phyloP scores from a whole-genome alignment of 2,329 filamentous ascomycete species.

The Alternaria burnsii region DNA sequence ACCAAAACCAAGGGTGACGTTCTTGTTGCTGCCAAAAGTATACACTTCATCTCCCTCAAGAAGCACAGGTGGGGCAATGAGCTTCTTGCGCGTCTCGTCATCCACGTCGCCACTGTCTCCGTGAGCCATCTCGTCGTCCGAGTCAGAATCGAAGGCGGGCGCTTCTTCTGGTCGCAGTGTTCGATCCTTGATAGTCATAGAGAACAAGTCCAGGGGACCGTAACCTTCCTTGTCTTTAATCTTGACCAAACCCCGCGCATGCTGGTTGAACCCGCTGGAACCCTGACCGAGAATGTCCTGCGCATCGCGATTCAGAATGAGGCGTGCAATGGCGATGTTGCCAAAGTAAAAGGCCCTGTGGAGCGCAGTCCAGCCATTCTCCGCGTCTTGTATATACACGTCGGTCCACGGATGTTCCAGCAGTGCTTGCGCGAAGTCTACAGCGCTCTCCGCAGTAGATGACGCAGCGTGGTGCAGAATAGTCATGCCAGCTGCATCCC shows the following conservation, averaged over 20 bases:
- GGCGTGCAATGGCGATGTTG: slow-evolving; percentile 84
- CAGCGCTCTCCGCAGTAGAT: slow-evolving; percentile 72
- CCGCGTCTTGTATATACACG: slow-evolving; percentile 83
- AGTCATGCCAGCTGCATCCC: slow-evolving; percentile 82
- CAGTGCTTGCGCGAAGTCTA: slow-evolving; percentile 79
- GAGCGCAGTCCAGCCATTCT: slow-evolving; percentile 95
- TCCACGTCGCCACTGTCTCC: slow-evolving; percentile 55
- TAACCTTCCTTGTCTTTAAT: slow-evolving; percentile 96
- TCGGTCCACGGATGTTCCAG: slow-evolving; percentile 85
- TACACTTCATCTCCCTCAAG: slow-evolving; percentile 84
- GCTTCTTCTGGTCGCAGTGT: slow-evolving; percentile 60
- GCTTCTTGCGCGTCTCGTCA: slow-evolving; percentile 36
- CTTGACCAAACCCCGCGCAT: slow-evolving; percentile 82
- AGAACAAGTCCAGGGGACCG: slow-evolving; percentile 92
- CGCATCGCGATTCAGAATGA: slow-evolving; percentile 81
- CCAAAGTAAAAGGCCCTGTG: slow-evolving; percentile 91
- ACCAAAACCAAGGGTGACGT: slow-evolving; percentile 89
- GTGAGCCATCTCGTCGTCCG: slow-evolving; percentile 59
- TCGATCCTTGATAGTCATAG: slow-evolving; percentile 83
- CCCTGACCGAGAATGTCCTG: slow-evolving; percentile 71
- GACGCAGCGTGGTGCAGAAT: slow-evolving; percentile 85
- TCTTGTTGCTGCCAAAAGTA: slow-evolving; percentile 96
- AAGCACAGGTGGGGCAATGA: slow-evolving; percentile 43
- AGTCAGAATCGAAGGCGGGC: slow-evolving; percentile 57
- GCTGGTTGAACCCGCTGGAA: slow-evolving; percentile 65